Evolutionary conservation across 2,329 filamentous ascomycete species (phyloP), one percentile per base, ranked within the genome.

Genomic region (Calonectria ilicicola): DNA sequence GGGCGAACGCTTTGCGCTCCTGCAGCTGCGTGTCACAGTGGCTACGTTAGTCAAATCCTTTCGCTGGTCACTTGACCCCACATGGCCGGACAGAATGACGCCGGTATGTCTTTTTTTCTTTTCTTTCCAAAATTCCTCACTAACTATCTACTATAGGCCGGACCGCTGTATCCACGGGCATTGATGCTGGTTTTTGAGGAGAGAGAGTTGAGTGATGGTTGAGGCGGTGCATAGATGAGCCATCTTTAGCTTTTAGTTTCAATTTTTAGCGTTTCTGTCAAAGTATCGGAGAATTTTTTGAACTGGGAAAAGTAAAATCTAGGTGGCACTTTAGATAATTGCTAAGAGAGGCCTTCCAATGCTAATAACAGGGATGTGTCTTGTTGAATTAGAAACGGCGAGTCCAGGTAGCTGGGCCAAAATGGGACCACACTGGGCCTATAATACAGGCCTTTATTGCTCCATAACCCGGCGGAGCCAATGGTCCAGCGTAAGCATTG

Each of bases 1-100:
- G 32, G 85, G 85, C 0, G 82, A 86, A 40, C 53, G 53, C 32
- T 58, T 58, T 40, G 53, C 53, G 5, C n/a, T 58, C 29, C 32
- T 58, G 53, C 32, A 58, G 53, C 53, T 58, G 53, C 53, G 53
- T 58, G 32, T 32, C 14, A 58, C 53, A 58, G 32, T 40, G 53
- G 53, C 23, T 23, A 26, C 53, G 10, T 58, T 58, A 7, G 32
- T 58, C n/a, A 32, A 32, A 26, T 17, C 53, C 53, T 58, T 58
- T 58, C 53, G 53, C 12, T 58, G 53, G 53, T 58, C 53, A 32
- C 53, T 58, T 4, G 53, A 58, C 53, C 53, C 53, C 53, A 58
- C 53, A 7, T 58, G 53, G 53, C 53, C 53, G 2, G 53, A 58
- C 21, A 58, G 53, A 58, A 58, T 58, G 53, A 58, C 53, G 15